Conservation (phyloP, 129 eudicot genomes). For the Centella asiatica region DNA sequence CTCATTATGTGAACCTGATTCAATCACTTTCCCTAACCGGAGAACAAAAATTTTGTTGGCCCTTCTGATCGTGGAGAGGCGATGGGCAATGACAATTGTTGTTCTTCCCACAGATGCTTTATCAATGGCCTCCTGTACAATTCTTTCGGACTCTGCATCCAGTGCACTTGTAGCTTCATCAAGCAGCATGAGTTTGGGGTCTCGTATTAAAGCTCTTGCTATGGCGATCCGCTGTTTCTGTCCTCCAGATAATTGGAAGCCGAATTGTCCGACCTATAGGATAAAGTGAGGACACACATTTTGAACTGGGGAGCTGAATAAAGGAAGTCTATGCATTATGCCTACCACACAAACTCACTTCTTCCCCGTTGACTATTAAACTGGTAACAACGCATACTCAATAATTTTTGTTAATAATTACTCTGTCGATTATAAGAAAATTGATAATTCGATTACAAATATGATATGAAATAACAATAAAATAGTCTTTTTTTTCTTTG, state of each 20-base stretch:
- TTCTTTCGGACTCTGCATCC: slow-evolving; percentile 58
- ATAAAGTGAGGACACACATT: not conserved
- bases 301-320: not conserved
- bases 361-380: too few relatives aligned
- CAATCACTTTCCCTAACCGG: slow-evolving; percentile 45
- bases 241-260: slow-evolving; percentile 74
- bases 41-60: slow-evolving; percentile 40
- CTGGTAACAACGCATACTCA: too few relatives aligned
- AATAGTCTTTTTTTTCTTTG: too few relatives aligned
- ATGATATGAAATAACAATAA: too few relatives aligned
- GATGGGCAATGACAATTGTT: slow-evolving; percentile 59
- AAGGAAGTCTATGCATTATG: too few relatives aligned
- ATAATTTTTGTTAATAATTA: too few relatives aligned
- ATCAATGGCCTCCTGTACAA: slow-evolving; percentile 66
- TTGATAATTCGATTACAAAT: too few relatives aligned
- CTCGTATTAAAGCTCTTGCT: slow-evolving; percentile 61
- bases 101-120: slow-evolving; percentile 63
- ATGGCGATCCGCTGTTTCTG: slow-evolving; percentile 76
- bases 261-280: slow-evolving; percentile 65
- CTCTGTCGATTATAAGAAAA: too few relatives aligned
- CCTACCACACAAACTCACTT: too few relatives aligned
- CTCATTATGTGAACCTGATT: slow-evolving; percentile 62
- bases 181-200: slow-evolving; percentile 55
- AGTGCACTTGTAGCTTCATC: slow-evolving; percentile 87
- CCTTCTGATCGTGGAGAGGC: slow-evolving; percentile 49